Base-by-base conservation (phyloP, 1,284 basidiomycete species). In the Cryptococcus jaspeensis region DNA sequence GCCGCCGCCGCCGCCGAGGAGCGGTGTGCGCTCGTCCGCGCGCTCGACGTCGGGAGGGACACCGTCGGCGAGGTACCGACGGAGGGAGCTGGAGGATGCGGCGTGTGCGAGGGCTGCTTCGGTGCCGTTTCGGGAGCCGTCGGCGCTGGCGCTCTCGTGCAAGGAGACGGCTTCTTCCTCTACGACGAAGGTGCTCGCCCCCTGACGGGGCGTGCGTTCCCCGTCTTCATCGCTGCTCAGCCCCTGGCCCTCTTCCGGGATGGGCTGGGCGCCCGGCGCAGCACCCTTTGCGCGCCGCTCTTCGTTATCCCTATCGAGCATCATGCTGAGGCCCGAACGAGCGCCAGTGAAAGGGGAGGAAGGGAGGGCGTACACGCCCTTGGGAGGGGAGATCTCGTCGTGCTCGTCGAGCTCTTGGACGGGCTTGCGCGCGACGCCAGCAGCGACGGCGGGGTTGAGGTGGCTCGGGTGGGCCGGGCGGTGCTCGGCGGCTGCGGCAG, bases 281-380 rank as follows among this genome's bases (percentile, higher is more conserved):
- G 28, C 5, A 32, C 16, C 48, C 20, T 22, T 50, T 11, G 41
- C 35, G 13, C 28, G 41, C 35, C 41, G 38, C 37, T 55, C 50
- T 53, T 60, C 69, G 50, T 68, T 60, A 18, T 68, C 65, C 39
- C 65, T 58, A 44, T 74, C 72, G 49, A 77, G 60, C 60, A 77
- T 66, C 46, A 71, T 53, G 46, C 67, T 73, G 41, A 77, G 58
- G 2, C 65, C 75, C 1, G 70, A 73, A 8, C 46, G 44, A 12
- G 66, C 62, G 0, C 69, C 70, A 0, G 63, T 52, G 25, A 63
- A 59, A 13, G 65, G 59, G 5, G 68, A 66, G 1, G 50, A 59
- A 5, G 64, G 62, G 15, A 55, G 25, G 44, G 25, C 38, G 12
- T 47, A 36, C n/a, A 23, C 32, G 3, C n/a, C 18, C 25, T 64